Base-by-base conservation (phyloP, 768 basidiomycete genomes). In the Suillus hirtellus region DNA sequence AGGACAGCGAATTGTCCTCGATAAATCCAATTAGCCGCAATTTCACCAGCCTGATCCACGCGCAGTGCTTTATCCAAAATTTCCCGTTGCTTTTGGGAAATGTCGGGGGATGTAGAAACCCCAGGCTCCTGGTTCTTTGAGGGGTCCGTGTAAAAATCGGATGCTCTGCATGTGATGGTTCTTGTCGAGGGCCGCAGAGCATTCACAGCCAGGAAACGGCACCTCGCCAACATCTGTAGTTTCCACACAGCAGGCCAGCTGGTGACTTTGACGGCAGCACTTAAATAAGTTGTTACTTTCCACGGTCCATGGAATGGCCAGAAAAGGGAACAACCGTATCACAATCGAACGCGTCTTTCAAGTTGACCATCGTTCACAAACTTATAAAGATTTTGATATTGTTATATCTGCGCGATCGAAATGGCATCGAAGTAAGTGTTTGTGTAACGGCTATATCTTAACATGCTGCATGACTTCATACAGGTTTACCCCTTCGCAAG, bases 21-120 rank as follows among this genome's bases (percentile, higher is more conserved):
- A 77, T 98, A 99, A 60, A 99, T 99, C 80, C 89, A 96, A 77
- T 97, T 98, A 21, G 96, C 96, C 1, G 95, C 96, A 46, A 96
- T 81, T 75, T 99, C 96, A 10, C 96, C 96, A 1, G 95, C 96
- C 68, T 97, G 95, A 77, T 99, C 96, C 24, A 99, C 92, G 14
- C 96, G 85, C 55, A 99, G 78, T 2, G 90, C 92, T 61, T 76
- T 80, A 65, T 90, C 86, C 60, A 94, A 75, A 11, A 73, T 72
- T 19, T 77, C 64, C 44, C 83, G 80, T 68, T 91, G 85, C 34
- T 76, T 68, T 15, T 72, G 66, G 1, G 85, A 77, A 49, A 93
- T 74, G 68, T 80, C 73, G 9, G 92, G 89, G 4, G 90, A 87
- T n/a, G 82, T 77, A 35, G 79, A 74, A 19, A 82, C 75, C 4